Evolutionary conservation across 768 basidiomycete genomes (phyloP).

Genomic region (Hemileccinum rubropunctum): DNA sequence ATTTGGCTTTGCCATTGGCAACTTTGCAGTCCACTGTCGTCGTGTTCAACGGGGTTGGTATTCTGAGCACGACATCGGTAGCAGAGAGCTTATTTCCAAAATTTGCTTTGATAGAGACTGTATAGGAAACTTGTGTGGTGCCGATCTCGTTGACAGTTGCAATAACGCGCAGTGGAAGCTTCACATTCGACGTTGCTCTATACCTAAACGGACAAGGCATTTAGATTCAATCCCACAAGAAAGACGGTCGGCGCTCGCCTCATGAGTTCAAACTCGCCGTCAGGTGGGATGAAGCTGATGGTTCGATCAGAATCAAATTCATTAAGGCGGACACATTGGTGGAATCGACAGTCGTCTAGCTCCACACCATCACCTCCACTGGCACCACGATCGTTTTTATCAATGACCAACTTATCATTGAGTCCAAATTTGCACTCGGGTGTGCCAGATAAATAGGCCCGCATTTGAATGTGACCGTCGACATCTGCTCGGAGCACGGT

Average conservation of each 20-base stretch:
- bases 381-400: constrained; percentile 64
- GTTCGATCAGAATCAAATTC: constrained; percentile 93
- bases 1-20: constrained; percentile 92
- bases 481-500: constrained; percentile 93
- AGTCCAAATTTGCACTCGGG: constrained; percentile 99
- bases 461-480: constrained; percentile 97
- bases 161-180: constrained; percentile 86
- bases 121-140: constrained; percentile 88
- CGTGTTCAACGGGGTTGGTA: constrained; percentile 96
- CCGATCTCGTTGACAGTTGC: constrained; percentile 93
- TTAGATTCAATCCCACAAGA: constrained; percentile 1
- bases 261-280: constrained; percentile 99
- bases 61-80: constrained; percentile 86
- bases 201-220: constrained; percentile 53
- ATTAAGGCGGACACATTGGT: constrained; percentile 93
- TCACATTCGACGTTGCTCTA: constrained; percentile 93
- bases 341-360: constrained; percentile 97
- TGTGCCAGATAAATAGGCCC: constrained; percentile 93
- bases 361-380: constrained; percentile 76
- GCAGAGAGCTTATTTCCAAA: constrained; percentile 93
- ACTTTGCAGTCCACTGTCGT: constrained; percentile 92
- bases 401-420: constrained; percentile 97
- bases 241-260: constrained; percentile 46
- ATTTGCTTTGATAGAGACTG: constrained; percentile 81
- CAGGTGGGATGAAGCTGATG: constrained; percentile 96